Percentiles rank a stretch among this genome's conserved stretches.
phyloP scores from a whole-genome alignment of 164 flowering plant species.

The Vitis cinerea region DNA sequence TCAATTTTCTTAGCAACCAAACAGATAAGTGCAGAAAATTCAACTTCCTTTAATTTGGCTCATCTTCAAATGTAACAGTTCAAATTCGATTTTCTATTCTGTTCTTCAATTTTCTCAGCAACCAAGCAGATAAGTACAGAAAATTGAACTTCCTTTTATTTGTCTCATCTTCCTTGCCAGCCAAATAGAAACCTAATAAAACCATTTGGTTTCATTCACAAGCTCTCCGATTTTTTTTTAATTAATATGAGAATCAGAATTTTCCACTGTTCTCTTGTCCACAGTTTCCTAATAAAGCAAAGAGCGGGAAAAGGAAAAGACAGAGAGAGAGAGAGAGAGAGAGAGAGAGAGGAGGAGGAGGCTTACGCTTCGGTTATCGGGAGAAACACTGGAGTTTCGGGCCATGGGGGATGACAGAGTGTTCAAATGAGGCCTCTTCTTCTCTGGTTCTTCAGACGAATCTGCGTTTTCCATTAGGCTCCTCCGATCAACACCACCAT shows the following conservation, averaged over 20 bases:
- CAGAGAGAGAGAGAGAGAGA: neutral
- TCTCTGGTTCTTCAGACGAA: conserved; percentile 24
- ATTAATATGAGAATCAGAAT: too few species aligned
- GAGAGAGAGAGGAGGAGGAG: neutral
- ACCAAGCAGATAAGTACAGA: neutral
- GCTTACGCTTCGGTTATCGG: conserved; percentile 27
- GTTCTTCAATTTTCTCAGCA: neutral
- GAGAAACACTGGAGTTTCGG: conserved; percentile 27
- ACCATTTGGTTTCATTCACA: too few species aligned
- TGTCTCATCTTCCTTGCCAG: too few species aligned
- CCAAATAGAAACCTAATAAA: too few species aligned
- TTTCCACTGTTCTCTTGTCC: too few species aligned
- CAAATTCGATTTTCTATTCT: too few species aligned
- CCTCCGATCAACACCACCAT: too few species aligned
- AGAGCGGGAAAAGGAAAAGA: neutral
- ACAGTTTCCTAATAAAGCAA: neutral
- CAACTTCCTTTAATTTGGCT: too few species aligned
- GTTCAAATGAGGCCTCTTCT: conserved; percentile 31
- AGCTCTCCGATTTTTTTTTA: too few species aligned
- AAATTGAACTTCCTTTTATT: too few species aligned
- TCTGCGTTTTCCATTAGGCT: conserved; percentile 22
- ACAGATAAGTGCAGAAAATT: neutral
- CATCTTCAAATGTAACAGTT: too few species aligned
- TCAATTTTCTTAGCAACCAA: neutral
- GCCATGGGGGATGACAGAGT: conserved; percentile 29